Evolutionary conservation across 106 monocot genomes (phyloP).

Genomic region (Dendrobium huoshanense): DNA sequence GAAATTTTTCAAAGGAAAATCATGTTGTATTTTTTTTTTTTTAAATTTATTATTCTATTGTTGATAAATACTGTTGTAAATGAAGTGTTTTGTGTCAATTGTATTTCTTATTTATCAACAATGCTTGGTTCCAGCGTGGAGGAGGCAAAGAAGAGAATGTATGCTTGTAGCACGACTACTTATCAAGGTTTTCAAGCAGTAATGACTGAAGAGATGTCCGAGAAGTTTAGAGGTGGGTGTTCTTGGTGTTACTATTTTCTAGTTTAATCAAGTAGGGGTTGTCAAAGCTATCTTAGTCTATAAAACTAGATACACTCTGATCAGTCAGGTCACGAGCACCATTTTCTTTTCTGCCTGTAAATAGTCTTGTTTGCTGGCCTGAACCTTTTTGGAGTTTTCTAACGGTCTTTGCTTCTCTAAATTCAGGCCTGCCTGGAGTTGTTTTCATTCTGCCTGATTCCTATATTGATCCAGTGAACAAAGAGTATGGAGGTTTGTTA

Average conservation of each 20-base stretch:
- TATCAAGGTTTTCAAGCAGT: constrained; percentile 85
- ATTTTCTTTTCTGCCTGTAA: no score
- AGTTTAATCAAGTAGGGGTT: no score
- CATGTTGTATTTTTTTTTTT: not conserved
- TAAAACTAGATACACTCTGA: not conserved
- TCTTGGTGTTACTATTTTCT: not conserved
- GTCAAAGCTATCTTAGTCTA: not conserved
- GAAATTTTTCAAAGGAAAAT: not conserved
- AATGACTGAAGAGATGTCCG: constrained; percentile 72
- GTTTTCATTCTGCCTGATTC: constrained; percentile 96
- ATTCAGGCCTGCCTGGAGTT: constrained; percentile 87
- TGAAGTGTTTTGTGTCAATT: not conserved
- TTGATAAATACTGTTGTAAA: not conserved
- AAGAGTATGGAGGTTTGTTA: constrained; percentile 87
- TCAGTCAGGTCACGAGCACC: no score
- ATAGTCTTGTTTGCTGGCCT: no score
- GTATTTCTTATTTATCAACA: not conserved
- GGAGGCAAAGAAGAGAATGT: constrained; percentile 95
- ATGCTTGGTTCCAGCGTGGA: constrained; percentile 46
- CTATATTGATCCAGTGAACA: constrained; percentile 92
- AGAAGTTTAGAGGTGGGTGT: constrained; percentile 70
- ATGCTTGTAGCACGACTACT: constrained; percentile 94
- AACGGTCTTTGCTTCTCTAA: not conserved
- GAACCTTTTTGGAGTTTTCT: not conserved
- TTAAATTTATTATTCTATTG: no score